A percentile compares a stretch with the other conserved stretches of the same genome.
Evolutionary conservation across 2,329 filamentous ascomycete species (phyloP).

Genomic region (Lomentospora prolificans): DNA sequence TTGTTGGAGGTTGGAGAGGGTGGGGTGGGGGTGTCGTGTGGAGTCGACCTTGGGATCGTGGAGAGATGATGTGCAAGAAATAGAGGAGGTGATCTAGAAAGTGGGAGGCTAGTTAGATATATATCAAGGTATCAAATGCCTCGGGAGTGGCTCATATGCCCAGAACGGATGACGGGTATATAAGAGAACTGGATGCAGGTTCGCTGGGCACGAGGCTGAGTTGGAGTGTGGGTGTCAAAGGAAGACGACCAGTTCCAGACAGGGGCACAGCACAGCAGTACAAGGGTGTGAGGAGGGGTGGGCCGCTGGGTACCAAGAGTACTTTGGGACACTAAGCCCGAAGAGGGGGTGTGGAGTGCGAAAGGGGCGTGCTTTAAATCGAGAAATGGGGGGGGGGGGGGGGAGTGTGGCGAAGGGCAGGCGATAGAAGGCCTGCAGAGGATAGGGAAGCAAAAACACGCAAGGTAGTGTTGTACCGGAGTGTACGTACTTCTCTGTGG

Average conservation of each 20-base stretch:
- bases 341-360: neutral
- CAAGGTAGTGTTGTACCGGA: neutral
- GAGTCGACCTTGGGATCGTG: neutral
- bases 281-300: constrained; percentile 4
- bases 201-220: constrained; percentile 8
- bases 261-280: constrained; percentile 6
- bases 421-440: neutral
- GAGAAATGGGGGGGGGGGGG: neutral
- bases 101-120: constrained; percentile 5
- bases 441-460: neutral
- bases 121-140: neutral
- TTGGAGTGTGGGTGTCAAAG: neutral
- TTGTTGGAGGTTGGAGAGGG: neutral
- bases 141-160: constrained; percentile 6
- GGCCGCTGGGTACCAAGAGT: constrained; percentile 2
- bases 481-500: neutral
- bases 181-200: neutral
- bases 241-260: neutral
- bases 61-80: neutral
- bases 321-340: neutral
- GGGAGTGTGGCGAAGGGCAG: neutral
- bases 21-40: neutral
- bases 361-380: constrained; percentile 2
- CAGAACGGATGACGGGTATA: constrained; percentile 3
- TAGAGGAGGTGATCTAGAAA: neutral